A percentile compares a stretch with the other conserved stretches of the same genome.
phyloP scores from a whole-genome alignment of 805 yeast species.

The Barnettozyma wickerhamii region DNA sequence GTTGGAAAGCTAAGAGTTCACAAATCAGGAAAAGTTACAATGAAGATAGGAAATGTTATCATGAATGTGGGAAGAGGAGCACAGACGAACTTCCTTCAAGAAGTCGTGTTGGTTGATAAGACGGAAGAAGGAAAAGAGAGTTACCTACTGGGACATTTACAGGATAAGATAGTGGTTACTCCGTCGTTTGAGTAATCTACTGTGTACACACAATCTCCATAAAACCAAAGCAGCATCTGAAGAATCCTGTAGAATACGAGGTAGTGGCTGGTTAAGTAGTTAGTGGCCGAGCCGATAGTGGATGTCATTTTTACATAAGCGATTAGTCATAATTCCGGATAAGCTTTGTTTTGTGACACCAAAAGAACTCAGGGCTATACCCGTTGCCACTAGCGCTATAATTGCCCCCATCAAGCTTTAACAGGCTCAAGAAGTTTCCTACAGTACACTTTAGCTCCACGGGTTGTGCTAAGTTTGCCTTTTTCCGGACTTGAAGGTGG shows the following conservation, averaged over 20 bases:
- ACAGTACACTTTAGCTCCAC: neutral
- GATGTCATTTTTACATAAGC: too few relatives aligned
- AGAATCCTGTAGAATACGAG: too few relatives aligned
- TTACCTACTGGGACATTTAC: conserved; percentile 49
- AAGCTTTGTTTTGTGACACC: too few relatives aligned
- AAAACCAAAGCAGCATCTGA: too few relatives aligned
- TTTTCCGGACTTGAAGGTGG: neutral
- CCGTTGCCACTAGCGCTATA: too few relatives aligned
- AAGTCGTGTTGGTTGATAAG: conserved; percentile 50
- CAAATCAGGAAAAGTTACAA: conserved; percentile 75
- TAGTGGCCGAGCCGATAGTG: too few relatives aligned
- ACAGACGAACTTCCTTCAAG: conserved; percentile 66
- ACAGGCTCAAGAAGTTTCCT: too few relatives aligned
- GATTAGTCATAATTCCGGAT: too few relatives aligned
- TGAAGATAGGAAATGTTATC: conserved; percentile 65
- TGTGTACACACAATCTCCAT: too few relatives aligned
- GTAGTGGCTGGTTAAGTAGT: neutral
- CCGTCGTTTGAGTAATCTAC: conserved; percentile 37
- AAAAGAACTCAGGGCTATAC: too few relatives aligned
- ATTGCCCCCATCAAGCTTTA: too few relatives aligned
- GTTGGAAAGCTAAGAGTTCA: conserved; percentile 76
- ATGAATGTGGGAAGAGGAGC: conserved; percentile 74
- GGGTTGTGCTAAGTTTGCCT: neutral
- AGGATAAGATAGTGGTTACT: conserved; percentile 53
- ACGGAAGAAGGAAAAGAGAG: conserved; percentile 37